Evolutionary conservation across 148 eudicot species (phyloP).

Genomic region (Chenopodium formosanum): DNA sequence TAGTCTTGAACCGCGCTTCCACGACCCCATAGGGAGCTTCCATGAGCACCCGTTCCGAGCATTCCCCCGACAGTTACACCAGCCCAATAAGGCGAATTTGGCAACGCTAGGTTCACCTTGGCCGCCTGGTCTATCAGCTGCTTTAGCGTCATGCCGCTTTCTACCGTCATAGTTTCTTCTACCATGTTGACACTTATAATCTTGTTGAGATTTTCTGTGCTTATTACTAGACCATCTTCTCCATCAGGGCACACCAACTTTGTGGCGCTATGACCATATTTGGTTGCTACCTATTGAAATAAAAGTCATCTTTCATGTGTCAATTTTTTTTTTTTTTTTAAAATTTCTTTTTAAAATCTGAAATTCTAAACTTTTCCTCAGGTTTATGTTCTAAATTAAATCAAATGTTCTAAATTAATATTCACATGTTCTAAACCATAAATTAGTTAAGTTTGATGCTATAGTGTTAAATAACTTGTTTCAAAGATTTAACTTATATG

Average conservation of each 20-base stretch:
- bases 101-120: slow-evolving; percentile 12
- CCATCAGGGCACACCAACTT: slow-evolving; percentile 37
- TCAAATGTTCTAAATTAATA: too few species aligned
- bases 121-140: slow-evolving; percentile 34
- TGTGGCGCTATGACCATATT: slow-evolving; percentile 28
- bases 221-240: slow-evolving; percentile 28
- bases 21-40: slow-evolving; percentile 29
- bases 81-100: slow-evolving; percentile 26
- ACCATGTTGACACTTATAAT: background rate
- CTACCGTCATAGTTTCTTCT: slow-evolving; percentile 22
- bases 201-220: slow-evolving; percentile 28
- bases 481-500: too few species aligned
- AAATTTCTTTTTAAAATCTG: too few species aligned
- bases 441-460: too few species aligned
- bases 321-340: too few species aligned
- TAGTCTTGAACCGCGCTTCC: slow-evolving; percentile 37
- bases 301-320: too few species aligned
- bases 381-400: too few species aligned
- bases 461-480: too few species aligned
- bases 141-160: slow-evolving; percentile 25
- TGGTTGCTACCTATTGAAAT: slow-evolving; percentile 25
- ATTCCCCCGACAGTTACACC: slow-evolving; percentile 34
- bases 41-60: slow-evolving; percentile 32
- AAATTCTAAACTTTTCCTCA: too few species aligned
- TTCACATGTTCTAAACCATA: too few species aligned